These are phyloP conservation scores for Hypholoma sublateritium DNA, from an alignment of 768 basidiomycete species.

Conservation along the genomic window DNA sequence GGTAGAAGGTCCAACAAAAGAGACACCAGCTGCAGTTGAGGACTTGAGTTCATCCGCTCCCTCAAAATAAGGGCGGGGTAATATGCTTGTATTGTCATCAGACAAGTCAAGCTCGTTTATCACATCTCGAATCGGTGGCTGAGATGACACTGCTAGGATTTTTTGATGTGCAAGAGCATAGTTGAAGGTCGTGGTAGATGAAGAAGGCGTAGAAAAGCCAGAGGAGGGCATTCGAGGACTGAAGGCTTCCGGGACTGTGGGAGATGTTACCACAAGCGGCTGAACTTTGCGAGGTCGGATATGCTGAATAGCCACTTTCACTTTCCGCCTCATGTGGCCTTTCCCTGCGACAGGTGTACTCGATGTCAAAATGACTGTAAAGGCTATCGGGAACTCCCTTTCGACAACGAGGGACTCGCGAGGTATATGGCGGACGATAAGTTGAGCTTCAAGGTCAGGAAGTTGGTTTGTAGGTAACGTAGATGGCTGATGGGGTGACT, in stretches of 20 bases:
- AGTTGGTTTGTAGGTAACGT: constrained; percentile 8
- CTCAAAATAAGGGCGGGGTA: constrained; percentile 51
- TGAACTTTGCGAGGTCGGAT: constrained; percentile 42
- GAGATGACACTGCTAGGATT: constrained; percentile 42
- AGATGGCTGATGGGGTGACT: constrained; percentile 29
- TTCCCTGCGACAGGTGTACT: constrained; percentile 32
- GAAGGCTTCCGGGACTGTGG: constrained; percentile 22
- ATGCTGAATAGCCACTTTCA: constrained; percentile 67
- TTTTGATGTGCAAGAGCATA: constrained; percentile 53
- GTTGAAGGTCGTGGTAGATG: constrained; percentile 46
- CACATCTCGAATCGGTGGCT: constrained; percentile 24
- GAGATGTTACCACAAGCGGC: constrained; percentile 17
- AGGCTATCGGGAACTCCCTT: constrained; percentile 58
- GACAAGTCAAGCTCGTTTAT: constrained; percentile 16
- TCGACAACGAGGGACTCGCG: constrained; percentile 45
- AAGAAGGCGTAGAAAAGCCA: constrained; percentile 55
- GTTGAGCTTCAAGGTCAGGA: constrained; percentile 54
- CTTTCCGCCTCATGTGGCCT: constrained; percentile 33
- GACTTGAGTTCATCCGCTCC: constrained; percentile 31
- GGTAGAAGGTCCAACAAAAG: constrained; percentile 53
- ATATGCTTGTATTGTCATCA: constrained; percentile 12
- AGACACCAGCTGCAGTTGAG: constrained; percentile 30
- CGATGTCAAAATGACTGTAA: constrained; percentile 53
- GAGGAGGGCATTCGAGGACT: constrained; percentile 42
- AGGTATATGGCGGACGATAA: constrained; percentile 52